These are phyloP conservation scores for Cantharellus anzutake DNA, from an alignment of 768 basidiomycete species.

Conservation along the genomic window DNA sequence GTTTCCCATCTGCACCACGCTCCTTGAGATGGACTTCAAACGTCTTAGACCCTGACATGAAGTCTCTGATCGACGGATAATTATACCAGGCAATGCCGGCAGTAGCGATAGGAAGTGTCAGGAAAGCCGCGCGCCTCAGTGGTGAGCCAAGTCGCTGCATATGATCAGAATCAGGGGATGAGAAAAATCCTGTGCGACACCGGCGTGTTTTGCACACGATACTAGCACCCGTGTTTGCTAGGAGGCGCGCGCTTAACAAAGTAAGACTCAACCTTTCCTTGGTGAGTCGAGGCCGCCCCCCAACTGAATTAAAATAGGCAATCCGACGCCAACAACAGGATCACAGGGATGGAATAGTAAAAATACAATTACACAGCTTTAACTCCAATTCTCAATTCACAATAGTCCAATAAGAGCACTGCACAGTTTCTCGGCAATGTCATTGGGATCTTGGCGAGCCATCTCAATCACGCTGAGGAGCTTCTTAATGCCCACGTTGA, in stretches of 20 bases:
- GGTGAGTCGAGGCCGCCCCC: too few relatives aligned
- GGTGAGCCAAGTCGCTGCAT: neutral
- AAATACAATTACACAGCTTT: neutral
- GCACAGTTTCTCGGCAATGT: slow-evolving; percentile 53
- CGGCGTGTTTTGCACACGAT: too few relatives aligned
- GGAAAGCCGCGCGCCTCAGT: neutral
- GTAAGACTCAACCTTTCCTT: too few relatives aligned
- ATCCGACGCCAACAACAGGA: too few relatives aligned
- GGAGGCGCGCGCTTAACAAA: too few relatives aligned
- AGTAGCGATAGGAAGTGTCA: neutral
- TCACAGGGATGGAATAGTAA: too few relatives aligned
- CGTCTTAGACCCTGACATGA: neutral
- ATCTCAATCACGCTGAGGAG: slow-evolving; percentile 82
- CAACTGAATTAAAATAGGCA: too few relatives aligned
- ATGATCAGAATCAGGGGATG: too few relatives aligned
- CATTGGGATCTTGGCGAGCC: slow-evolving; percentile 88
- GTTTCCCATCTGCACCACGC: neutral
- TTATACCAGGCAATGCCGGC: neutral
- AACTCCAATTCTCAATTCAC: neutral
- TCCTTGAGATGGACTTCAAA: neutral
- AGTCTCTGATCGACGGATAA: neutral
- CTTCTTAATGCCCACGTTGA: slow-evolving; percentile 89
- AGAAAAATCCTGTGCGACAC: too few relatives aligned
- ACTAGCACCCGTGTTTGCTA: too few relatives aligned
- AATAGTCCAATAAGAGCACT: slow-evolving; percentile 2